phyloP scores from a whole-genome alignment of 495 filamentous ascomycete species.

The Neurospora sp. region DNA sequence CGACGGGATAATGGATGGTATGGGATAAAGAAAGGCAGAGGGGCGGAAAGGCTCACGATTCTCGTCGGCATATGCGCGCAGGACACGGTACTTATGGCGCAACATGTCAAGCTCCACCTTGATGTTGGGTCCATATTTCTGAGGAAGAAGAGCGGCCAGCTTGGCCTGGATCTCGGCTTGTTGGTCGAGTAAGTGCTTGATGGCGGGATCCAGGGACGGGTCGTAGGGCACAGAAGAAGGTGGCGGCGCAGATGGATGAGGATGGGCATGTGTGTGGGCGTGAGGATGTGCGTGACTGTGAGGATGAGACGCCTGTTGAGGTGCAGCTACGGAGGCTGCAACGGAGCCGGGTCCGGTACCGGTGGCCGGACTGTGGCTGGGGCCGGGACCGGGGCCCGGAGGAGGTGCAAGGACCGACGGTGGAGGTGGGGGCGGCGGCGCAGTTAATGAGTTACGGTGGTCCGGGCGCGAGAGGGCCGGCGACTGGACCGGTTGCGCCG shows the following conservation, averaged over 20 bases:
- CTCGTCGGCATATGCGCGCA: slow-evolving; percentile 32
- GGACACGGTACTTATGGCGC: slow-evolving; percentile 34
- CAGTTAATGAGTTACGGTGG: slow-evolving; percentile 17
- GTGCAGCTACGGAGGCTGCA: background rate
- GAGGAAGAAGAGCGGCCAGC: slow-evolving; percentile 33
- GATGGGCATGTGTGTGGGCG: background rate
- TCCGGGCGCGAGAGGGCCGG: slow-evolving; percentile 14
- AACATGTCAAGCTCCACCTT: slow-evolving; percentile 38
- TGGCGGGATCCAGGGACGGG: slow-evolving; percentile 33
- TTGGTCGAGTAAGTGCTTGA: slow-evolving; percentile 36
- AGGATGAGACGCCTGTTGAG: background rate
- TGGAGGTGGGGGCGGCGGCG: slow-evolving; percentile 10
- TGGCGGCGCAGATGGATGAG: slow-evolving; percentile 1
- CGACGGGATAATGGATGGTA: background rate
- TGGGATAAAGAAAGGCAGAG: slow-evolving; percentile 4
- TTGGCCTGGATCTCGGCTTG: slow-evolving; percentile 41
- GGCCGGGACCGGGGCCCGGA: slow-evolving; percentile 5
- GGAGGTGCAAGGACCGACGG: slow-evolving; percentile 10
- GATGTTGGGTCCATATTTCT: slow-evolving; percentile 34
- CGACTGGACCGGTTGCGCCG: slow-evolving; percentile 5
- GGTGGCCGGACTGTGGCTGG: background rate
- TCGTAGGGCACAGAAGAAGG: slow-evolving; percentile 17
- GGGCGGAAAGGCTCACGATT: slow-evolving; percentile 29
- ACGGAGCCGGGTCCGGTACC: background rate
- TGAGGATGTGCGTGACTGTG: slow-evolving; percentile 1